Percentiles rank a stretch among this genome's conserved stretches.
Evolutionary conservation across 192 early-diverging fungal genomes (phyloP).

Genomic region (Kappamyces sp.): DNA sequence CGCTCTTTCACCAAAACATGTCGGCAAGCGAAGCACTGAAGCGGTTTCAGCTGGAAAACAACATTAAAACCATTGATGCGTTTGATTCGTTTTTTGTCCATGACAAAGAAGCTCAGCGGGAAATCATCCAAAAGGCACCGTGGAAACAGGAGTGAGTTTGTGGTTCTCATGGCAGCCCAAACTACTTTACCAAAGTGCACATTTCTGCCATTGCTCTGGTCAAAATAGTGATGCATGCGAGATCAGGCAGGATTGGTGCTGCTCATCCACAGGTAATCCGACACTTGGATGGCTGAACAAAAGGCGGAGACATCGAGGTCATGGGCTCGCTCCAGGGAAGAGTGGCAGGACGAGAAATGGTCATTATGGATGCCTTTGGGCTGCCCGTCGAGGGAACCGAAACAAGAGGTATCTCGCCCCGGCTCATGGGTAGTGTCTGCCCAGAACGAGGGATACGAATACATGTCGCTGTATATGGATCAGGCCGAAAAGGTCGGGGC

Average conservation of each 20-base stretch:
- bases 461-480: slow-evolving; percentile 91
- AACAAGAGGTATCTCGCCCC: slow-evolving; percentile 72
- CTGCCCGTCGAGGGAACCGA: slow-evolving; percentile 98
- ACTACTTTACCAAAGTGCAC: slow-evolving; percentile 80
- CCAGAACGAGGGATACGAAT: slow-evolving; percentile 87
- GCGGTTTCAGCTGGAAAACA: slow-evolving; percentile 62
- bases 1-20: not conserved
- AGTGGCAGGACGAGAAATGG: slow-evolving; percentile 76
- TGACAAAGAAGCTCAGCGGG: not conserved
- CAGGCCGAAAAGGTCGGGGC: slow-evolving; percentile 66
- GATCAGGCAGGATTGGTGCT: slow-evolving; percentile 81
- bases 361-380: slow-evolving; percentile 95
- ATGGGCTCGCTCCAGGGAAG: slow-evolving; percentile 99
- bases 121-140: not conserved
- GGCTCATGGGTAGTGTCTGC: slow-evolving; percentile 33
- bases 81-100: not conserved
- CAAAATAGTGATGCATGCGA: slow-evolving; percentile 99
- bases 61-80: slow-evolving; percentile 38
- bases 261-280: not conserved
- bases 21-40: slow-evolving; percentile 17
- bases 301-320: slow-evolving; percentile 50
- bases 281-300: no score
- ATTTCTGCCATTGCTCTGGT: slow-evolving; percentile 94
- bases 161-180: slow-evolving; percentile 49
- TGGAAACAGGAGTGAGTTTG: slow-evolving; percentile 19